Conservation (phyloP, 2,329 filamentous ascomycete species). For the Claviceps paspali region DNA sequence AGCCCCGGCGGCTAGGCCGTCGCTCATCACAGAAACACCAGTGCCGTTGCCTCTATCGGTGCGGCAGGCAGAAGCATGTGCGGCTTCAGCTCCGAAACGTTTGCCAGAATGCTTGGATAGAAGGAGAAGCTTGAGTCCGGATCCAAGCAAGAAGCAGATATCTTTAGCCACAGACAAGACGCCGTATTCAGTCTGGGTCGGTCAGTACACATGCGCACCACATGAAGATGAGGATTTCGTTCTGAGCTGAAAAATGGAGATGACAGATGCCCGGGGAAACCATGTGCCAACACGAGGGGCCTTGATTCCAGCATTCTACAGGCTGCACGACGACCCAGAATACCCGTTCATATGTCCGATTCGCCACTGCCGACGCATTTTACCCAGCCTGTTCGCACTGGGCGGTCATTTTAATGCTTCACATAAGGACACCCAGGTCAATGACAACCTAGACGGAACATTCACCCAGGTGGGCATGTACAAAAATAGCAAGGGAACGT, state of each 20-base stretch:
- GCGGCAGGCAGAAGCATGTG: not conserved
- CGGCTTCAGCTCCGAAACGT: not conserved
- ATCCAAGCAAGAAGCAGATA: not conserved
- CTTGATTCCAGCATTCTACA: constrained; percentile 19
- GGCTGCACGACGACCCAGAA: constrained; percentile 10
- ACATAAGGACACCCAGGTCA: constrained; percentile 15
- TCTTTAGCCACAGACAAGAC: constrained; percentile 1
- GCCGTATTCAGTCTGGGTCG: constrained; percentile 1
- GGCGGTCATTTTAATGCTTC: constrained; percentile 13
- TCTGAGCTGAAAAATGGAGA: not conserved
- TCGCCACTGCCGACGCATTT: constrained; percentile 18
- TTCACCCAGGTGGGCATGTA: constrained; percentile 16
- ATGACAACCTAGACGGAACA: constrained; percentile 27
- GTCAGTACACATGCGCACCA: not conserved
- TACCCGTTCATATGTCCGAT: constrained; percentile 22
- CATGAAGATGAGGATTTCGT: not conserved
- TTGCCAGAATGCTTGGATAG: not conserved
- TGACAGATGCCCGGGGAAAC: not conserved
- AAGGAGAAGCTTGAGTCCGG: not conserved
- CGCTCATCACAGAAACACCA: not conserved
- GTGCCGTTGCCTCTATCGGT: constrained; percentile 1
- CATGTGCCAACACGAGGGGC: constrained; percentile 11
- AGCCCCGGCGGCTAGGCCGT: not conserved
- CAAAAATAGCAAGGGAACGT: constrained; percentile 8
- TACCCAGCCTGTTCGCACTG: constrained; percentile 11